Evolutionary conservation across 2,329 filamentous ascomycete species (phyloP).

Genomic region (Microascus cirrosus): DNA sequence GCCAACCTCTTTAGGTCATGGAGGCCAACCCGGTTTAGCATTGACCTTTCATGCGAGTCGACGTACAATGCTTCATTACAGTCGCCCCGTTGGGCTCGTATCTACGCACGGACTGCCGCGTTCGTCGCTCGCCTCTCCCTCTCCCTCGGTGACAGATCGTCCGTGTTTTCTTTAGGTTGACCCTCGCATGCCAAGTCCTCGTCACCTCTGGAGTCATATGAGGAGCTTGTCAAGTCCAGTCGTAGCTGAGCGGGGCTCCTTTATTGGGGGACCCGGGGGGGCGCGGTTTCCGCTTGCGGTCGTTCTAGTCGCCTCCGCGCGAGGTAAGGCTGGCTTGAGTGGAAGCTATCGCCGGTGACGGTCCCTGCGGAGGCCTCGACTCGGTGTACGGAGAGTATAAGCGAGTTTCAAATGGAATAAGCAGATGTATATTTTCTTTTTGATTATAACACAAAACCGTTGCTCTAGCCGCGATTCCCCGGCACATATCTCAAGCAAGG

Average conservation of each 20-base stretch:
- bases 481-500: background rate
- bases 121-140: too few relatives aligned
- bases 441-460: background rate
- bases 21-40: too few relatives aligned
- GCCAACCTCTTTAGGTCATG: background rate
- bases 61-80: too few relatives aligned
- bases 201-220: background rate
- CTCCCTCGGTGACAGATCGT: too few relatives aligned
- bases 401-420: background rate
- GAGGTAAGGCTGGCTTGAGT: background rate
- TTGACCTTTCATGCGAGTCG: too few relatives aligned
- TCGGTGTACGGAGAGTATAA: background rate
- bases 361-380: background rate
- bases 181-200: background rate
- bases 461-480: background rate
- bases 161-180: background rate
- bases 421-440: background rate
- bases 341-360: background rate
- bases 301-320: background rate
- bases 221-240: background rate
- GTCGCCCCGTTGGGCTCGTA: too few relatives aligned
- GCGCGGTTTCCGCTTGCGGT: background rate
- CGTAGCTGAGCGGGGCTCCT: background rate
- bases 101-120: too few relatives aligned
- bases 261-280: too few relatives aligned